Evolutionary conservation across 2,329 filamentous ascomycete species (phyloP).

Genomic region (Neurospora sp.): DNA sequence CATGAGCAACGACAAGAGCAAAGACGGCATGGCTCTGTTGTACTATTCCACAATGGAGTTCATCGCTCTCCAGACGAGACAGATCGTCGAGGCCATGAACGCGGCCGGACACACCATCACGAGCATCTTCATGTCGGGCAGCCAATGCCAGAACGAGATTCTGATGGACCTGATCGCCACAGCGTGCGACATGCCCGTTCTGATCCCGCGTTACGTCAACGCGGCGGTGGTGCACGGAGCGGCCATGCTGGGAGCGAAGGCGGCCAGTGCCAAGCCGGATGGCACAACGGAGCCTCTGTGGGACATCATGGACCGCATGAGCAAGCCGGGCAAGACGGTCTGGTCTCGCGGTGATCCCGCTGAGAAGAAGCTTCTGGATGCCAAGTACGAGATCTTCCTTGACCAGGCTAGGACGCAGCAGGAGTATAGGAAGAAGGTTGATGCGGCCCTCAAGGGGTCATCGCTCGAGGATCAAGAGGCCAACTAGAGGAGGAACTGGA

Average conservation of each 20-base stretch:
- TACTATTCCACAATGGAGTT: slow-evolving; percentile 98
- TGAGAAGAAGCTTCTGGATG: slow-evolving; percentile 70
- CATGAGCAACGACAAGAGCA: slow-evolving; percentile 73
- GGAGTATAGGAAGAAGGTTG: slow-evolving; percentile 67
- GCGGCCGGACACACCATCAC: slow-evolving; percentile 73
- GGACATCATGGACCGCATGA: slow-evolving; percentile 97
- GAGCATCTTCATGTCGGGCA: slow-evolving; percentile 98
- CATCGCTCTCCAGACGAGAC: slow-evolving; percentile 90
- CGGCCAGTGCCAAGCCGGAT: slow-evolving; percentile 69
- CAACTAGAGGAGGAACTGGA: not conserved
- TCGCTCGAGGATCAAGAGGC: slow-evolving; percentile 5
- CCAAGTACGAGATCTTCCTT: slow-evolving; percentile 93
- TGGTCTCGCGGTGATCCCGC: slow-evolving; percentile 59
- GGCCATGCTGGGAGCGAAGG: slow-evolving; percentile 95
- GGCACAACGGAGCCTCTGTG: slow-evolving; percentile 81
- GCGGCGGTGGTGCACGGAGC: slow-evolving; percentile 96
- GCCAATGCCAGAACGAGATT: slow-evolving; percentile 90
- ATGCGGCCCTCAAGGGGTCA: slow-evolving; percentile 42
- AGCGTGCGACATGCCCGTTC: slow-evolving; percentile 80
- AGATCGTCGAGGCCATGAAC: slow-evolving; percentile 95
- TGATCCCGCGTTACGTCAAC: slow-evolving; percentile 89
- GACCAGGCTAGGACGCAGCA: slow-evolving; percentile 85
- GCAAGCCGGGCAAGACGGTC: slow-evolving; percentile 80
- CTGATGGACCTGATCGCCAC: slow-evolving; percentile 88
- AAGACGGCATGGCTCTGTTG: slow-evolving; percentile 78